These are phyloP conservation scores for Pulveroboletus sp. DNA, from an alignment of 1,284 basidiomycete species.

Conservation along the genomic window DNA sequence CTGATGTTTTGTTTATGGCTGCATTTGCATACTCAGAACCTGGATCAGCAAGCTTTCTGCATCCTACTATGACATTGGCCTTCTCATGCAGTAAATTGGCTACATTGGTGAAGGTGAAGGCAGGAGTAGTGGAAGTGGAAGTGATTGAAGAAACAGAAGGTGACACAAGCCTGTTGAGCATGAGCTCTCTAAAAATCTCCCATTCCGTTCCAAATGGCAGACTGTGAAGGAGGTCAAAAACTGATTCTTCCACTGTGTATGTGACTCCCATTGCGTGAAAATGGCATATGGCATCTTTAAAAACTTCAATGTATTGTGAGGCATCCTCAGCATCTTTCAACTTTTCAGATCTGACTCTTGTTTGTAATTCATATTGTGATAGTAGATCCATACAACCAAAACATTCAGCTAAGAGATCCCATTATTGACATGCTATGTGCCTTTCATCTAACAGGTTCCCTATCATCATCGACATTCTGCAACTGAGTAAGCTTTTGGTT, in stretches of 20 bases:
- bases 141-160: background rate
- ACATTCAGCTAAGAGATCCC: background rate
- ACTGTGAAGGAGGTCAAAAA: background rate
- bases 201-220: background rate
- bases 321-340: background rate
- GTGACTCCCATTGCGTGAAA: background rate
- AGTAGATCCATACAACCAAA: background rate
- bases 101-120: background rate
- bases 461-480: background rate
- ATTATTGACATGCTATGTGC: background rate
- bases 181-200: background rate
- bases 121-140: background rate
- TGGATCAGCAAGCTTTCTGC: background rate
- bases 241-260: background rate
- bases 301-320: background rate
- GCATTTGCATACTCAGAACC: background rate
- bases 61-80: background rate
- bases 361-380: background rate
- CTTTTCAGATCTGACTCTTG: background rate
- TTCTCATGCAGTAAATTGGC: background rate
- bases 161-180: background rate
- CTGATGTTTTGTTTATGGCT: background rate
- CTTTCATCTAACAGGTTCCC: background rate
- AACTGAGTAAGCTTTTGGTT: background rate
- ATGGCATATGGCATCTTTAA: background rate